Evolutionary conservation across 495 filamentous ascomycete species (phyloP), one percentile per base, ranked within the genome.

Genomic region (Amphirosellinia nigrospora): DNA sequence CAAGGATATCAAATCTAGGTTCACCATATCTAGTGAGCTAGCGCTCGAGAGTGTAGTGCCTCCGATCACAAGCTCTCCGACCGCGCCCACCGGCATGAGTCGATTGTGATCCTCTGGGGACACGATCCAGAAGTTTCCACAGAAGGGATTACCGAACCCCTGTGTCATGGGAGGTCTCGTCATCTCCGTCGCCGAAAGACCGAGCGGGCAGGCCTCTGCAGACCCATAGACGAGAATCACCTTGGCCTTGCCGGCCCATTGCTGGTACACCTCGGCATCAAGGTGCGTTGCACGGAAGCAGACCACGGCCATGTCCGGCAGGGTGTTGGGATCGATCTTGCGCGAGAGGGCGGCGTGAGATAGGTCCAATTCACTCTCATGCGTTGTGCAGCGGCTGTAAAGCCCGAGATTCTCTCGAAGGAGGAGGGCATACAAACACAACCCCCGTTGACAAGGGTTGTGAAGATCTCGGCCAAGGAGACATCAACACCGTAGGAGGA

Each of bases 401-500:
- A 80, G 43, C 77, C 77, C 32, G 73, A 64, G 19, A 83, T 65
- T 32, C 76, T 76, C 63, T 86, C 84, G 0, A 68, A 59, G 1
- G 81, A 74, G 5, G 82, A 84, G 3, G 85, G 84, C 28, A 88
- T 73, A 65, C 85, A 87, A 32, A 88, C 78, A 64, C 82, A 84
- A 23, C 80, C 85, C 7, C 86, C 86, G 26, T 79, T 72, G 9
- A 88, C 87, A 1, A 94, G 78, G 0, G 89, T 89, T 6, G 89
- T 87, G 63, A 92, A 86, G 4, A 91, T 88, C 66, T 93, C 91
- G 4, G 86, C 75, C 23, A 93, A 81, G 52, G 88, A 88, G 36
- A 89, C 85, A 69, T 94, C 92, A 46, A 91, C 91, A 1, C 88
- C 88, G 73, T 89, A 91, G 55, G 88, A 88, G 2, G 90, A 89